Evolutionary conservation across 192 early-diverging fungal species (phyloP), one percentile per base, ranked within the genome.

Genomic region (Endogone sp.): DNA sequence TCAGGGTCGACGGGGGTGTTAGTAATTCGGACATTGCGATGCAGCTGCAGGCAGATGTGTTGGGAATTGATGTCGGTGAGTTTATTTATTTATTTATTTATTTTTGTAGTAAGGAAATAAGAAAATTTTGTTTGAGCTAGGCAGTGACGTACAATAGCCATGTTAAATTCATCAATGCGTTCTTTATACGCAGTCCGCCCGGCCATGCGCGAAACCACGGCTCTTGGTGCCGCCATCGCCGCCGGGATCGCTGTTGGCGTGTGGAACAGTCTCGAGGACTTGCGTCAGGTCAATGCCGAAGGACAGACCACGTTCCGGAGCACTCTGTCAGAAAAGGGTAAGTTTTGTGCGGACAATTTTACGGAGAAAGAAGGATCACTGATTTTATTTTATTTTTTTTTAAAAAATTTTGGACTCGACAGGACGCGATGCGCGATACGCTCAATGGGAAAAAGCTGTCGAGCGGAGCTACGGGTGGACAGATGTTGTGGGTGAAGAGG

Each of bases 1-100:
- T 98, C 20, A 89, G 90, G 44, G 96, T 93, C 13, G 96, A 98
- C 71, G 96, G 96, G 30, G 96, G 96, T 24, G 79, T 98, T 78
- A 93, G 92, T 56, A 93, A 92, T 79, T 95, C 95, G 29, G 92
- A 95, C 64, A 69, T 90, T 30, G 82, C 85, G 61, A 98, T 98
- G 96, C 94, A 98, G 78, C 79, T 98, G 62, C 94, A 96, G 81
- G 88, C 96, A 22, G 91, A 98, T 68, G 82, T 95, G 28, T 70
- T 94, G 29, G 88, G 89, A 21, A 91, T 98, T 63, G 81, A 89
- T 55, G 93, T 95, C n/a, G 63, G 66, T 66, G 58, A 66, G 44
- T 49, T 23, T 3, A 3, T 3, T 16, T 13, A 3, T 23, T 25
- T 13, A 65, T 13, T 37, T 4, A 23, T 30, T n/a, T 10, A 23